Percentiles rank a stretch among this genome's conserved stretches.
phyloP scores from a whole-genome alignment of 2,329 filamentous ascomycete genomes.

The Cladosporium sp. region DNA sequence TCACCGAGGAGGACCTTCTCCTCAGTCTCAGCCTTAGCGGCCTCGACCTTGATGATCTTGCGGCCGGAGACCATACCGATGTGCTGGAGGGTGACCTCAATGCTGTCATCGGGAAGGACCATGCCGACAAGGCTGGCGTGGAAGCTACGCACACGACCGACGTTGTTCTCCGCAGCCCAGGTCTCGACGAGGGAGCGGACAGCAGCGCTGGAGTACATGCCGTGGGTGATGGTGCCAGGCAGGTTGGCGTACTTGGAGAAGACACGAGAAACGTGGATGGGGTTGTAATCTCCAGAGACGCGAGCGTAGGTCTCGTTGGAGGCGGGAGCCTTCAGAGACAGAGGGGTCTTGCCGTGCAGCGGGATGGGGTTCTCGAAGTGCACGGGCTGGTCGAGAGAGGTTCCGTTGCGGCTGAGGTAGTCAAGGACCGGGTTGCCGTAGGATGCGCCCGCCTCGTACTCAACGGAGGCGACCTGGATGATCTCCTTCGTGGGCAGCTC shows the following conservation, averaged over 20 bases:
- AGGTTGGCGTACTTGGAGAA: constrained; percentile 95
- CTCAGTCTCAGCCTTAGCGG: constrained; percentile 88
- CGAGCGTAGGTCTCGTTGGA: constrained; percentile 98
- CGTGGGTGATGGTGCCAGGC: constrained; percentile 94
- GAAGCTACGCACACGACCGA: constrained; percentile 95
- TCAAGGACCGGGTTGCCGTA: constrained; percentile 96
- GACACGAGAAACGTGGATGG: constrained; percentile 94
- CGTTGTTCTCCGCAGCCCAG: constrained; percentile 98
- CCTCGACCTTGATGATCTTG: constrained; percentile 99
- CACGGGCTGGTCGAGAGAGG: constrained; percentile 89
- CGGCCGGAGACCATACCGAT: constrained; percentile 96
- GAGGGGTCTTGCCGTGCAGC: constrained; percentile 81
- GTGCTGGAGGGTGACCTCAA: constrained; percentile 92
- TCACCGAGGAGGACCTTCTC: constrained; percentile 94
- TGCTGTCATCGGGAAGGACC: constrained; percentile 93
- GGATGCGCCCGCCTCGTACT: constrained; percentile 85
- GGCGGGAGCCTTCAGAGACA: constrained; percentile 82
- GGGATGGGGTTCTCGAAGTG: constrained; percentile 97
- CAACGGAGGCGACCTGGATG: constrained; percentile 93
- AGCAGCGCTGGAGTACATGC: constrained; percentile 98
- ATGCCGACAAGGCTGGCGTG: constrained; percentile 96
- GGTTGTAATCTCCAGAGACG: constrained; percentile 97
- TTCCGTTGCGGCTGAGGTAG: constrained; percentile 86
- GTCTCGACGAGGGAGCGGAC: constrained; percentile 95
- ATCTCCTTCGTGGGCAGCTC: constrained; percentile 96